Evolutionary conservation across 2,329 filamentous ascomycete genomes (phyloP).

Genomic region (Fusarium tuaranense): DNA sequence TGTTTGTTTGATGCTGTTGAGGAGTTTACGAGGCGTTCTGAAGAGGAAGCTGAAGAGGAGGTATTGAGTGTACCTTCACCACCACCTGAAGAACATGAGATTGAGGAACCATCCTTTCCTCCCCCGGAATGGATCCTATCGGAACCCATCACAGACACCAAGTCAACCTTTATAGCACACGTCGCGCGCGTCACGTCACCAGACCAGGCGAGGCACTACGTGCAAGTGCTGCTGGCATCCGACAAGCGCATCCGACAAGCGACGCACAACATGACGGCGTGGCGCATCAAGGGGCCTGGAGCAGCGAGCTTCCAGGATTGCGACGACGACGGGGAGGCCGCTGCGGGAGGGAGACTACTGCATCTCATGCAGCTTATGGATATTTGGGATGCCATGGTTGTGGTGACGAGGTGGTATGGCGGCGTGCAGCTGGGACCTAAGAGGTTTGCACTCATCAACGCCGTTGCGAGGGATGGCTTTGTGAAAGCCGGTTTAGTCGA

Average conservation of each 20-base stretch:
- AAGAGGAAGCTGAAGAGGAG: conserved; percentile 44
- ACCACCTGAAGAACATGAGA: conserved; percentile 1
- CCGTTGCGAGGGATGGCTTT: conserved; percentile 84
- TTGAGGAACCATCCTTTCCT: conserved; percentile 34
- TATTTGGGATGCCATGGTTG: conserved; percentile 90
- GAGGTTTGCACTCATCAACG: conserved; percentile 91
- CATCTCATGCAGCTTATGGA: conserved; percentile 96
- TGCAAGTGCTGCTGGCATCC: conserved; percentile 81
- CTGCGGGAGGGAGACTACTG: conserved; percentile 85
- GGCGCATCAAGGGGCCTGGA: conserved; percentile 77
- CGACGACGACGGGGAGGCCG: conserved; percentile 95
- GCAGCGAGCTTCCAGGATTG: conserved; percentile 81
- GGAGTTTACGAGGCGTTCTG: conserved; percentile 66
- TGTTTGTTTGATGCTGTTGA: conserved; percentile 95
- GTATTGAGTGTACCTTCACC: conserved; percentile 35
- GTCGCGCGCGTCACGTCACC: conserved; percentile 77
- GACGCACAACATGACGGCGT: conserved; percentile 96
- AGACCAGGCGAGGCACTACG: conserved; percentile 75
- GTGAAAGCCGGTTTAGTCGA: conserved; percentile 79
- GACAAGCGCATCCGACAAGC: conserved; percentile 89
- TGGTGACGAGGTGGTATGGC: conserved; percentile 96
- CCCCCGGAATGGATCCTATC: conserved; percentile 76
- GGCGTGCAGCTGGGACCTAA: conserved; percentile 90
- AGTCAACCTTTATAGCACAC: conserved; percentile 88
- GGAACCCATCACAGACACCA: conserved; percentile 80